These are phyloP conservation scores for Cryptosporidium bovis DNA, from an alignment of 169 alveolate species.

Conservation along the genomic window DNA sequence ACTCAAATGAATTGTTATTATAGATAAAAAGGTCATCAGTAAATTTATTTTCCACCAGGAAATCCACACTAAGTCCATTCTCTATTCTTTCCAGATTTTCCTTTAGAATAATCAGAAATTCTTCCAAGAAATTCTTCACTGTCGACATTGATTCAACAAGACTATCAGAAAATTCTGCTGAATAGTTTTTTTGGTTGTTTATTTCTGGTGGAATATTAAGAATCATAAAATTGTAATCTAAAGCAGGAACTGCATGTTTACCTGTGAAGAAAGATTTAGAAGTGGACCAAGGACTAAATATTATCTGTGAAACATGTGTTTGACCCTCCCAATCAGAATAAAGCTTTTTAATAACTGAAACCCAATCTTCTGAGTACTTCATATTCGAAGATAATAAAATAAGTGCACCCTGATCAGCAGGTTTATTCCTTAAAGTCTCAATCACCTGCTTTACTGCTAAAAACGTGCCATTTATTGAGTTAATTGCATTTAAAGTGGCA, in stretches of 20 bases:
- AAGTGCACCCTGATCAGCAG: conserved; percentile 12
- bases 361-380: conserved; percentile 29
- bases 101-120: background rate
- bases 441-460: conserved; percentile 19
- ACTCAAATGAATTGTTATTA: background rate
- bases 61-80: conserved; percentile 10
- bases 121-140: conserved; percentile 11
- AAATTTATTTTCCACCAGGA: conserved; percentile 14
- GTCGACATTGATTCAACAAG: conserved; percentile 4
- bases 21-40: conserved; percentile 7
- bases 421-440: conserved; percentile 14
- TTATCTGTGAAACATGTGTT: conserved; percentile 39
- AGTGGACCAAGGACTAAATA: conserved; percentile 33
- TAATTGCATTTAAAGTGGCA: conserved; percentile 5
- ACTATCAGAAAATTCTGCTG: conserved; percentile 1
- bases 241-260: conserved; percentile 30
- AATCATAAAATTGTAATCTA: conserved; percentile 42
- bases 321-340: conserved; percentile 28
- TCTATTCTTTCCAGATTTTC: background rate
- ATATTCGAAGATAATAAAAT: conserved; percentile 21
- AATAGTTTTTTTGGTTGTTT: background rate
- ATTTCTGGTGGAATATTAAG: conserved; percentile 55
- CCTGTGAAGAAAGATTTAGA: conserved; percentile 32
- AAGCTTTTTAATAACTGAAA: background rate
- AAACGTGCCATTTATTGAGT: conserved; percentile 42